phyloP scores from a whole-genome alignment of 192 early-diverging fungal genomes.

The Chytriomyces sp. region DNA sequence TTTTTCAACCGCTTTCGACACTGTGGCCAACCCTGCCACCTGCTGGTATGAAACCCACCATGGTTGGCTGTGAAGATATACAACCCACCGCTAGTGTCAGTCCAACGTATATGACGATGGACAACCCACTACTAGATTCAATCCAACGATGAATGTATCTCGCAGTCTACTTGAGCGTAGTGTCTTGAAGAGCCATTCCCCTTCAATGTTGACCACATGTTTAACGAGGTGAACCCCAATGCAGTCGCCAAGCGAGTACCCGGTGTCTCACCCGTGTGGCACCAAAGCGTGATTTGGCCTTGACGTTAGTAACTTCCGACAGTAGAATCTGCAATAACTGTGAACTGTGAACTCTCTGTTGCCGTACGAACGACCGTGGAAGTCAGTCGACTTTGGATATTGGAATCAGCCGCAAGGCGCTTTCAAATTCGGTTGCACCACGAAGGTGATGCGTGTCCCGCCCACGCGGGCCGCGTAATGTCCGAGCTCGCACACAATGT shows the following conservation, averaged over 20 bases:
- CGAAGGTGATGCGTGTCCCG: constrained; percentile 28
- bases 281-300: constrained; percentile 28
- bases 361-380: constrained; percentile 12
- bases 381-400: neutral
- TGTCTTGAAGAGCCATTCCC: constrained; percentile 40
- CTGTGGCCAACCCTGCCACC: constrained; percentile 41
- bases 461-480: constrained; percentile 40
- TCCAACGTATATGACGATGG: constrained; percentile 43
- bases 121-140: constrained; percentile 10
- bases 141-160: neutral
- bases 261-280: constrained; percentile 42
- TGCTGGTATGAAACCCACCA: constrained; percentile 42
- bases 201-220: constrained; percentile 44
- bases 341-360: constrained; percentile 10
- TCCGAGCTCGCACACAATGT: constrained; percentile 42
- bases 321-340: neutral
- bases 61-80: too few relatives aligned
- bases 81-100: too few relatives aligned
- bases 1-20: constrained; percentile 21
- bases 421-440: constrained; percentile 39
- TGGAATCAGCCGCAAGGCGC: constrained; percentile 22
- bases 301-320: neutral
- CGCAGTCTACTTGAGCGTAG: neutral
- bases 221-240: constrained; percentile 44
- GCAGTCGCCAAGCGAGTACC: constrained; percentile 37